Evolutionary conservation across 306 rosid genomes (phyloP).

Genomic region (Prunus dulcis): DNA sequence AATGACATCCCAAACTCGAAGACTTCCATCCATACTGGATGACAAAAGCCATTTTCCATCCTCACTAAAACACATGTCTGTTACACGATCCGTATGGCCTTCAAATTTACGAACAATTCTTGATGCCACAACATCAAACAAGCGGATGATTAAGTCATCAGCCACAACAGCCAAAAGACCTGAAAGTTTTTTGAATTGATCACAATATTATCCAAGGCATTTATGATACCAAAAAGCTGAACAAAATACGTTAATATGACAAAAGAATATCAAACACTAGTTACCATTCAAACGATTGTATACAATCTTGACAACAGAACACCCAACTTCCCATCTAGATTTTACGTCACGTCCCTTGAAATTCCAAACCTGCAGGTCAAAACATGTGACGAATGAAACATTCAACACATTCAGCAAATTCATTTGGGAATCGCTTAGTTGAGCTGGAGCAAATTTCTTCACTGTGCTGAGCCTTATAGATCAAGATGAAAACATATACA

Average conservation of each 20-base stretch:
- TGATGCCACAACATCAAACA: slow-evolving; percentile 80
- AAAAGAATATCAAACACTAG: background rate
- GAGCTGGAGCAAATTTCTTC: background rate
- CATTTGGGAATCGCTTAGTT: background rate
- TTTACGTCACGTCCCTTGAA: slow-evolving; percentile 66
- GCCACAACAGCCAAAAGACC: slow-evolving; percentile 89
- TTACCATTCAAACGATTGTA: slow-evolving; percentile 87
- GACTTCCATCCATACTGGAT: slow-evolving; percentile 95
- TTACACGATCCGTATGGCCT: slow-evolving; percentile 88
- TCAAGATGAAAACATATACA: background rate
- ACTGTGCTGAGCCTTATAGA: background rate
- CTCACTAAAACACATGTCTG: slow-evolving; percentile 95
- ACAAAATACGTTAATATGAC: background rate
- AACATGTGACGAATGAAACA: slow-evolving; percentile 15
- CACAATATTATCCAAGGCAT: background rate
- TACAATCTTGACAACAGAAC: slow-evolving; percentile 65
- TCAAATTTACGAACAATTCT: slow-evolving; percentile 86
- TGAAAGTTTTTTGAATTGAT: slow-evolving; percentile 33
- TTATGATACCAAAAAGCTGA: background rate
- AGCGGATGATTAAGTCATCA: slow-evolving; percentile 65
- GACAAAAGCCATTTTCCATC: slow-evolving; percentile 97
- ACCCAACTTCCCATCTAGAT: slow-evolving; percentile 76
- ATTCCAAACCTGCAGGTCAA: slow-evolving; percentile 72
- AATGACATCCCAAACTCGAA: slow-evolving; percentile 90
- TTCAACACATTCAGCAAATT: background rate